phyloP scores from a whole-genome alignment of 208 protist genomes.

The Acanthamoeba lenticulata region DNA sequence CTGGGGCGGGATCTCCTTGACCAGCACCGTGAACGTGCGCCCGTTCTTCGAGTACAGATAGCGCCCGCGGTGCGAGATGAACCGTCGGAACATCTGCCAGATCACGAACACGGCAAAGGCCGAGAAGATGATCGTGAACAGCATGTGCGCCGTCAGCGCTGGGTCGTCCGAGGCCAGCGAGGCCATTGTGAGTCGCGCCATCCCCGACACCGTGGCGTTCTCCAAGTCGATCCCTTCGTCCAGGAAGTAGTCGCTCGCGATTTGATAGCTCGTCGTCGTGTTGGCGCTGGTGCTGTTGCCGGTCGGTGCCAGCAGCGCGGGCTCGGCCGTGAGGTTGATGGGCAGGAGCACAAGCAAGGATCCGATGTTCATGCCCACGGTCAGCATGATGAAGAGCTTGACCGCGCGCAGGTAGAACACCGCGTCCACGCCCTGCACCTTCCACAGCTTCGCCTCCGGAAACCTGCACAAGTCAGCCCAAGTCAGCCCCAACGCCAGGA shows the following conservation, averaged over 20 bases:
- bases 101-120: background rate
- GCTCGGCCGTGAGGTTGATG: background rate
- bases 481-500: background rate
- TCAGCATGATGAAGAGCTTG: slow-evolving; percentile 15
- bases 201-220: background rate
- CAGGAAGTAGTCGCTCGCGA: background rate
- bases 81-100: slow-evolving; percentile 9
- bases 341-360: slow-evolving; percentile 1
- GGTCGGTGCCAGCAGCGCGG: background rate
- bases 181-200: background rate
- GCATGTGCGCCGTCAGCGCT: background rate
- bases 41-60: slow-evolving; percentile 44
- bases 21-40: slow-evolving; percentile 14
- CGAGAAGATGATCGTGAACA: slow-evolving; percentile 7
- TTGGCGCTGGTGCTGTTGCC: background rate
- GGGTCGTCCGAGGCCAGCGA: background rate
- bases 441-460: slow-evolving; percentile 6
- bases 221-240: background rate
- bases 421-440: background rate
- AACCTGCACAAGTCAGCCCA: background rate
- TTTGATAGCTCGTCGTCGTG: background rate
- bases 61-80: slow-evolving; percentile 7
- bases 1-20: slow-evolving; percentile 38
- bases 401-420: background rate
- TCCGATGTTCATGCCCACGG: background rate